Evolutionary conservation across 805 yeast species (phyloP), one percentile per base, ranked within the genome.

Genomic region (Yarrowia yakushimensis): DNA sequence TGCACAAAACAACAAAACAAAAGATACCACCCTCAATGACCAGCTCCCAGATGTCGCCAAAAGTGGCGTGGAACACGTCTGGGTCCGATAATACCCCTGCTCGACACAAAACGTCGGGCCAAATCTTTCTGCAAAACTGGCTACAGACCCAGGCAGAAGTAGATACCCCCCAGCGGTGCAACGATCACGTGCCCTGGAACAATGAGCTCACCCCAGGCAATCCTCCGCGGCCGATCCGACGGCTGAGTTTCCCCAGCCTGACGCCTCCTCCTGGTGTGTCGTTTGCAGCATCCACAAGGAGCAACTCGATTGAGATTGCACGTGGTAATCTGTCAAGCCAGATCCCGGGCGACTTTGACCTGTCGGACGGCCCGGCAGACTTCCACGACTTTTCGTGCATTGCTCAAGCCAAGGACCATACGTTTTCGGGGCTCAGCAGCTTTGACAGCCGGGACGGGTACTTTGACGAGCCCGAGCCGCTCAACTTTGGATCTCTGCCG

Each of bases 71-170:
- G 48, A 27, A 43, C 36, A 27, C 9, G 5, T 28, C 50, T 6
- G 50, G 22, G 11, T 18, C 34, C n/a, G 52, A 28, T 18, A 48
- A 27, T 12, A 30, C 41, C 6, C n/a, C 39, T 3, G 15, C 13
- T 18, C 15, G 33, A 48, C 57, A 48, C 59, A 52, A 52, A 52
- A 52, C 59, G 8, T 25, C 34, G 4, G 59, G 59, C 33, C 59
- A 52, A 43, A 52, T 52, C 22, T 52, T 52, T 10, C 59, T 52
- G 13, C 59, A 52, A 9, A 52, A 52, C 25, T 52, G 59, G 59
- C 43, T 52, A 17, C 59, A 52, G 37, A 52, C 59, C 6, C 59
- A 52, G 13, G 59, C 59, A 1, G 59, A 52, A 17, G 59, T 52
- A 4, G 59, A 52, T 52, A 52, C 59, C 43, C 59, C 59, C 4